Conservation (phyloP, 2,329 filamentous ascomycete genomes). For the Fusarium sp. region DNA sequence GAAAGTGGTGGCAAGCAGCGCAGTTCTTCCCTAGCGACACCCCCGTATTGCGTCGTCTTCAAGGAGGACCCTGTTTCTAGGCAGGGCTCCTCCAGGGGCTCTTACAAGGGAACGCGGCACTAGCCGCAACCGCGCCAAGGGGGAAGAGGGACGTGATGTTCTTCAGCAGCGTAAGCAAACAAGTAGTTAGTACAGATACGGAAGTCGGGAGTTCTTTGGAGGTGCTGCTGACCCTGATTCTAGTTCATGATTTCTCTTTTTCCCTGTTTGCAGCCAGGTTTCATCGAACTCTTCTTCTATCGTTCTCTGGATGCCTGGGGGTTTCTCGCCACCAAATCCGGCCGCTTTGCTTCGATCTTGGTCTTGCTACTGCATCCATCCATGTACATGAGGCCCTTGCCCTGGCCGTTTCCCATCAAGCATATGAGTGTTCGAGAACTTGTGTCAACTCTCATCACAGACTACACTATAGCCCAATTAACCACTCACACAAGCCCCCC, state of each 20-base stretch:
- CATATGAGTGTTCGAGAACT: slow-evolving; percentile 32
- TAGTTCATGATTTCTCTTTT: slow-evolving; percentile 9
- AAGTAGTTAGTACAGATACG: background rate
- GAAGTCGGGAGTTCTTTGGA: slow-evolving; percentile 1
- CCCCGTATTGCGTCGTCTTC: background rate
- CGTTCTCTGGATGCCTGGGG: slow-evolving; percentile 13
- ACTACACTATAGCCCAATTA: slow-evolving; percentile 11
- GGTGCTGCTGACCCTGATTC: slow-evolving; percentile 26
- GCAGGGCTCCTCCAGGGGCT: background rate
- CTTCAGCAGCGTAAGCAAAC: background rate
- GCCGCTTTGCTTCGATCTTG: slow-evolving; percentile 29
- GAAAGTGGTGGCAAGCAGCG: background rate
- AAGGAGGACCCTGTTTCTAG: slow-evolving; percentile 2
- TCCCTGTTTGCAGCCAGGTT: slow-evolving; percentile 28
- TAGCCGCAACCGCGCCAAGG: slow-evolving; percentile 4
- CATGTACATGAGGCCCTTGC: slow-evolving; percentile 34
- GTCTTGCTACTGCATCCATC: slow-evolving; percentile 38
- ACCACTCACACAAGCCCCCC: slow-evolving; percentile 27
- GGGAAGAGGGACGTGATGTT: slow-evolving; percentile 5
- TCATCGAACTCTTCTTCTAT: slow-evolving; percentile 27
- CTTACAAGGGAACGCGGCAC: slow-evolving; percentile 7
- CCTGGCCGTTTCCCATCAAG: slow-evolving; percentile 34
- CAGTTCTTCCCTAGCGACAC: background rate
- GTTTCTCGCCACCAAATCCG: background rate
- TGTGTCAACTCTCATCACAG: slow-evolving; percentile 28